Base-by-base conservation (phyloP, 2,329 filamentous ascomycete species). In the Botryotinia calthae region DNA sequence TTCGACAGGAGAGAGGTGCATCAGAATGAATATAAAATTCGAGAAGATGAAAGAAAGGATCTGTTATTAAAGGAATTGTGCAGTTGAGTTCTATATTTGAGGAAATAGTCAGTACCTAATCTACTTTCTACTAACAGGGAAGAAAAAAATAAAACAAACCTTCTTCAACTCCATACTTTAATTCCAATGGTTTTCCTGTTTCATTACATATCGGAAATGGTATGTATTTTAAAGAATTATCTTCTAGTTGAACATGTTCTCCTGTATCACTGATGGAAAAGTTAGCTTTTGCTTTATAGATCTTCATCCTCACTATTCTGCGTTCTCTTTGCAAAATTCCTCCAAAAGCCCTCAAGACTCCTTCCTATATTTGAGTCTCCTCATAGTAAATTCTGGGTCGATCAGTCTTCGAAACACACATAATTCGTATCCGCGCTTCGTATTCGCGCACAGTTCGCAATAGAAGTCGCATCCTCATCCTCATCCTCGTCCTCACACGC, bases 11-110 rank as follows among this genome's bases (percentile, higher is more conserved):
- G 67, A 98, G 87, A 16, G 96, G 96, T 28, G 94, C 95, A 83
- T 99, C 96, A 84, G 92, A 94, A 86, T 98, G 96, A 82, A 98
- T 91, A 87, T 98, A 98, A 87, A 98, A 98, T 84, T 98, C 93
- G 84, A 95, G 91, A 69, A 95, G 88, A 83, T 96, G 93, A 86
- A 94, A 96, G 86, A 95, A 91, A 58, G 91, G 88, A 81, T 95
- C 93, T 79, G 88, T 87, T 78, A 95, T 86, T 83, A 93, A 87
- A 80, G 91, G 85, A 78, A 96, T 90, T 72, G 93, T 96, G 85
- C 93, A 96, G 84, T 95, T 95, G 77, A 93, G 83, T 81, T 97
- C 94, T 83, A 83, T 84, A 12, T 51, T 44, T 25, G 9, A 18
- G 22, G 42, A 44, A 56, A 40, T 8, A 22, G 34, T 70, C 4